Conservation (phyloP, 441 rosid genomes). For the Euphorbia corollata region DNA sequence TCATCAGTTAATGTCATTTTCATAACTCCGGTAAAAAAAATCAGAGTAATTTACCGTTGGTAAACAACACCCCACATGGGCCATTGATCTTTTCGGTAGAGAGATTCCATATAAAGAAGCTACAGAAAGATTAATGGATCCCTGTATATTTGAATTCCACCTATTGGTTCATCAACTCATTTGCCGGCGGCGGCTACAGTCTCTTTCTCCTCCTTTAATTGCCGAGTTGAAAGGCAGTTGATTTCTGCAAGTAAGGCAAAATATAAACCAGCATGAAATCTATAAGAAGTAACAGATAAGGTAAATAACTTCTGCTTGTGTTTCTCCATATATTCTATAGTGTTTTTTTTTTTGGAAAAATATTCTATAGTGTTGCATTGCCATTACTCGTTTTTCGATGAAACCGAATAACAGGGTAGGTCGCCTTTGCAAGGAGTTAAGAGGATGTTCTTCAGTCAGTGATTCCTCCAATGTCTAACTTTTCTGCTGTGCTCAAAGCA, state of each 20-base stretch:
- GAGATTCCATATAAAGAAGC: slow-evolving; percentile 21
- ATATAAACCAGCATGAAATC: slow-evolving; percentile 19
- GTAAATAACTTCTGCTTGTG: slow-evolving; percentile 11
- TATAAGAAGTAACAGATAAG: slow-evolving; percentile 16
- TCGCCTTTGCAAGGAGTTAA: slow-evolving; percentile 19
- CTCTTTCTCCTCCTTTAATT: slow-evolving; percentile 14
- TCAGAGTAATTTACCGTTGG: slow-evolving; percentile 19
- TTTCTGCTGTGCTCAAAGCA: background rate
- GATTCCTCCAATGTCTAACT: background rate
- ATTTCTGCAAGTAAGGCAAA: slow-evolving; percentile 19
- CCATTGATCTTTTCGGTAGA: slow-evolving; percentile 13
- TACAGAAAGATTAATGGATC: slow-evolving; percentile 3
- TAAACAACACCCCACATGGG: slow-evolving; percentile 28
- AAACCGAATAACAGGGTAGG: slow-evolving; percentile 12
- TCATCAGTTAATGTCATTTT: slow-evolving; percentile 32
- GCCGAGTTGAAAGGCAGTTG: background rate
- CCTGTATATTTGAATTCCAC: slow-evolving; percentile 7
- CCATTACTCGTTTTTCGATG: slow-evolving; percentile 6
- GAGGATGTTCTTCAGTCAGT: slow-evolving; percentile 17
- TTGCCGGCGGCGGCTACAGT: slow-evolving; percentile 6
- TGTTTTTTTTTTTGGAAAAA: too few species aligned
- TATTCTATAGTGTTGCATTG: background rate
- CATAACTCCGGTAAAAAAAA: slow-evolving; percentile 23
- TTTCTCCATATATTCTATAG: background rate
- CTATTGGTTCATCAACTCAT: slow-evolving; percentile 11